Evolutionary conservation across 169 alveolate genomes (phyloP), one percentile per base, ranked within the genome.

Genomic region (Plasmodium gallinaceum): DNA sequence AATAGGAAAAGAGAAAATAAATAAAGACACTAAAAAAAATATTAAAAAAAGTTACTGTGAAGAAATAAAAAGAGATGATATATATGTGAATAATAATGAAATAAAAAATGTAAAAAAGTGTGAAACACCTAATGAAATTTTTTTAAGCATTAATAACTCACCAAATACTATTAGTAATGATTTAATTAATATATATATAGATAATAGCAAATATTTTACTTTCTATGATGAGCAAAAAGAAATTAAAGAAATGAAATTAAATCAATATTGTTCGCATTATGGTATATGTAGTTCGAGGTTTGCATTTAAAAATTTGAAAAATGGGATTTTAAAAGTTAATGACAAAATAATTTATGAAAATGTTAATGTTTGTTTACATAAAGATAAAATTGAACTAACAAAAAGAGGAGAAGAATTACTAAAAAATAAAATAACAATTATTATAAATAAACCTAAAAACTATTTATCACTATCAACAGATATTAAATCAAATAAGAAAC

Each of bases 201-300:
- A 86, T 64, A 86, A 86, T 71, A 86, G 88, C 43, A 57, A 86
- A 48, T 16, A 70, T 48, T 86, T 86, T 62, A 24, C 22, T 22
- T 60, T 43, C 1, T 32, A 45, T 54, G 48, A 7, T 12, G 57
- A 37, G 54, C 14, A 57, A 46, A 43, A 22, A 24, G 32, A 61
- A 51, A 26, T n/a, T 22, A 20, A 12, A 10, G 61, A 4, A 16
- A 86, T 72, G 64, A 83, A 83, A 32, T 6, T 86, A 58, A 58
- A 43, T 12, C 88, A 86, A 51, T 71, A 72, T 26, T 86, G 92
- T 42, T 58, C 88, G 16, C n/a, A 86, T n/a, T 20, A 58, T 51
- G 92, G 88, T 0, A 22, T 86, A 22, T 86, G 92, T 57, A 86
- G 92, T 65, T 86, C 92, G 16, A 58, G 92, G 43, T 86, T 86